Percentiles rank a stretch among this genome's conserved stretches.
Evolutionary conservation across 2,329 filamentous ascomycete species (phyloP).

Genomic region (Cladophialophora bantiana): DNA sequence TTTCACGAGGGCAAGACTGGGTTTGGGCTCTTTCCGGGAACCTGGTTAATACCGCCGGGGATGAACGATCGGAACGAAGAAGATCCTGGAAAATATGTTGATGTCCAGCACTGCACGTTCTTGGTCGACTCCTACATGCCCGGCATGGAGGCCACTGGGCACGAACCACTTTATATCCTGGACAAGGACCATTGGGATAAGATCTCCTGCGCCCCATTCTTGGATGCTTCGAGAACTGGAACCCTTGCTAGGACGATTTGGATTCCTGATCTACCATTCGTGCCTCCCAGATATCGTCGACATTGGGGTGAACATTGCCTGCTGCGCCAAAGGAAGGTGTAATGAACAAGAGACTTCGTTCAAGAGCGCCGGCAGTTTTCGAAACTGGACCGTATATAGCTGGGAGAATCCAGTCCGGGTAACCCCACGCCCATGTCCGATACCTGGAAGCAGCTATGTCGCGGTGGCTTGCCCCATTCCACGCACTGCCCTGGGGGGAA

Average conservation of each 20-base stretch:
- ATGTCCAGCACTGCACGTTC: constrained; percentile 77
- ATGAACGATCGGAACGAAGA: constrained; percentile 94
- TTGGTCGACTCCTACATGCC: constrained; percentile 87
- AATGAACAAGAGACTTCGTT: constrained; percentile 2
- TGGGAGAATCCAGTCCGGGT: constrained; percentile 2
- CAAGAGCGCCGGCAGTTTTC: constrained; percentile 5
- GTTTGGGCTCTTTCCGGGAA: constrained; percentile 79
- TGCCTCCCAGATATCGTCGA: constrained; percentile 74
- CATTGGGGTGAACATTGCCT: constrained; percentile 92
- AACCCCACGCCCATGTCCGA: constrained; percentile 10
- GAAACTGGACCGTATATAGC: constrained; percentile 3
- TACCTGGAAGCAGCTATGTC: not conserved
- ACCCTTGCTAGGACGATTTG: constrained; percentile 79
- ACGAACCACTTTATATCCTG: constrained; percentile 81
- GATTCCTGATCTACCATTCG: constrained; percentile 73
- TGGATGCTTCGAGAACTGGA: constrained; percentile 78
- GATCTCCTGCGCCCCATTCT: constrained; percentile 76
- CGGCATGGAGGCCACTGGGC: constrained; percentile 62
- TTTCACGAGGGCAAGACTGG: constrained; percentile 77
- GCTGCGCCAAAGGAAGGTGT: constrained; percentile 62
- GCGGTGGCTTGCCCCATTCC: constrained; percentile 27
- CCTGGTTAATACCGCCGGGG: constrained; percentile 79
- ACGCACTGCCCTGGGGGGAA: constrained; percentile 14
- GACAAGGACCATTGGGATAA: constrained; percentile 78
- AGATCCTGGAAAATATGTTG: constrained; percentile 82